A percentile compares a stretch with the other conserved stretches of the same genome.
phyloP scores from a whole-genome alignment of 1,139 yeast species.

The Yarrowia galli region DNA sequence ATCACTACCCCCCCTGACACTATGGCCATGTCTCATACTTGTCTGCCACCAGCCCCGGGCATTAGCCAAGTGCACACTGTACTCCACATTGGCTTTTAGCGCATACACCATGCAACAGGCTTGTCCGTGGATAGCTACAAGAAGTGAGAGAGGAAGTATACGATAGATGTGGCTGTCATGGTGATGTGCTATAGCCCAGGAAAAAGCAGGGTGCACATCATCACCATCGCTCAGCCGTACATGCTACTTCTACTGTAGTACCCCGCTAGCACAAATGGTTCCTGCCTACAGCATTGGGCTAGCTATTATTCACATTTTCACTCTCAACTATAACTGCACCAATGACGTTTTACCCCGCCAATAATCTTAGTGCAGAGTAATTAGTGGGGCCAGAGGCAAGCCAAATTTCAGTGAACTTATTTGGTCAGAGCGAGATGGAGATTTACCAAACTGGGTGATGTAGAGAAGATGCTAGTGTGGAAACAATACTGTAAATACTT shows the following conservation, averaged over 20 bases:
- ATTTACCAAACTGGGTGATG: not conserved
- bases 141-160: too few species aligned
- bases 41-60: slow-evolving; percentile 13
- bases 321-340: slow-evolving; percentile 10
- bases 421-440: not conserved
- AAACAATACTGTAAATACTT: not conserved
- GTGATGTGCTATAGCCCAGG: too few species aligned
- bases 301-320: slow-evolving; percentile 5
- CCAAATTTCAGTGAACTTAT: not conserved
- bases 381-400: not conserved
- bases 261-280: not conserved
- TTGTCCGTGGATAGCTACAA: not conserved
- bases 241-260: not conserved
- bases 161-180: too few species aligned
- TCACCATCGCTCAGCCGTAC: slow-evolving; percentile 5
- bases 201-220: too few species aligned
- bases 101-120: slow-evolving; percentile 19
- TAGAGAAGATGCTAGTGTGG: too few species aligned
- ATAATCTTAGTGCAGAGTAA: not conserved
- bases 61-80: not conserved
- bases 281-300: not conserved
- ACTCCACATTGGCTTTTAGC: slow-evolving; percentile 30
- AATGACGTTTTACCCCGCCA: slow-evolving; percentile 28
- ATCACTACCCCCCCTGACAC: slow-evolving; percentile 6
- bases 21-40: slow-evolving; percentile 19